Evolutionary conservation across 345 rosid species (phyloP), one percentile per base, ranked within the genome.

Genomic region (Alliaria petiolata): DNA sequence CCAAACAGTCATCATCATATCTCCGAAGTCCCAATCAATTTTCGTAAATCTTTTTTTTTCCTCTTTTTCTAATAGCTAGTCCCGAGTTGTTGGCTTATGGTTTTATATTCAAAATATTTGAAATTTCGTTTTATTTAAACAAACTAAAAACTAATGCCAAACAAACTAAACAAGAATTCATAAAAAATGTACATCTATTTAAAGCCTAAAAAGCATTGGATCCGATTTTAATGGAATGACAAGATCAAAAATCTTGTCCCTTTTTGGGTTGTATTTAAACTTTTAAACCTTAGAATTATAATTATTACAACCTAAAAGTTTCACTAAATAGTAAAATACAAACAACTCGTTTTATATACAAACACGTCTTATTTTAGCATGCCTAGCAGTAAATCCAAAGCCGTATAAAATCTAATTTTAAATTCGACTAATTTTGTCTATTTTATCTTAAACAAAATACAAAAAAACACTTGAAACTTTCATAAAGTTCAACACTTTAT

Each of bases 381-480:
- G 65, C 33, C 45, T 33, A 25, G 8, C 4, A 17, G 4, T 36
- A 45, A 19, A 72, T 44, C 42, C 51, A 25, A 44, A 25, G 35
- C 22, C 15, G 17, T 65, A 64, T 65, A 47, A 64, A 45, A 28
- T 44, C 65, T 72, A 56, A 5, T 65, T 64, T 13, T 17, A 62
- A 45, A 55, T 42, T 55, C 12, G 9, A 44, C 49, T 34, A 64
- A 36, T 8, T 30, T 7, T 46, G 12, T 44, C 33, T 13, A 36
- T 45, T 12, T 46, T 65, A 65, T 65, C 51, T 1, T 38, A 43
- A 64, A 64, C 12, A 45, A 54, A n/a, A 53, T 6, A 43, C n/a
- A n/a, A n/a, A 43, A 49, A 6, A 38, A 16, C 69, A 42, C 36
- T 52, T 53, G 0, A 62, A 71, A 71, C 35, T 42, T 38, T 9